Base-by-base conservation (phyloP, 2,329 filamentous ascomycete species). In the Ceratocystis papillata region DNA sequence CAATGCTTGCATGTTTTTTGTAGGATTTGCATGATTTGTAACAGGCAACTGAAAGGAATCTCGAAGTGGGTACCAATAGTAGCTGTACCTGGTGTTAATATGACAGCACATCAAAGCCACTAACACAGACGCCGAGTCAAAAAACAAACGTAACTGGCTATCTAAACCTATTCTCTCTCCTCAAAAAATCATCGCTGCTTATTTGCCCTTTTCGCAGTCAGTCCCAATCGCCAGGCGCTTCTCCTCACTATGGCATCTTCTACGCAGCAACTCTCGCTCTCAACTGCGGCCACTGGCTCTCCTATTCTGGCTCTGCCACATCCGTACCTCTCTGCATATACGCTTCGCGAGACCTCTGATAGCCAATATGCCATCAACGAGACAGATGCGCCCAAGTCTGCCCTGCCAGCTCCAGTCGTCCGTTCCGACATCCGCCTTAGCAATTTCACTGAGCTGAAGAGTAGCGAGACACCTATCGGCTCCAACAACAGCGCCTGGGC, bases 401-500 rank as follows among this genome's bases (percentile, higher is more conserved):
- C 70, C 7, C 73, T 72, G 57, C 70, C 70, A 20, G 69, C 72
- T 17, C 72, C 75, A 2, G 68, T 72, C n/a, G 69, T 72, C n/a
- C 73, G 75, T 4, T 67, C 72, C 63, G 69, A 72, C 15, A 71
- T 81, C 68, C 74, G 73, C 73, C 80, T 81, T 65, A 75, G 77
- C 30, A 77, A 80, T 68, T 79, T 78, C 45, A 70, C 75, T 45
- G 74, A 77, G 69, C 77, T 80, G 65, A 80, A 79, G 70, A 80
- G 78, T 12, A 79, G 77, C 72, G 78, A 80, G 70, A 74, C 79
- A 17, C 79, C 79, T 3, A 72, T 78, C 46, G 74, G 75, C 57
- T 80, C 79, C 67, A 80, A 82, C 73, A 83, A 83, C 73, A 81
- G 79, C 59, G 74, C 79, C 62, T 83, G 81, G 81, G 81, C 78